phyloP scores from a whole-genome alignment of 2,329 filamentous ascomycete genomes.

The Epichloe sibirici region DNA sequence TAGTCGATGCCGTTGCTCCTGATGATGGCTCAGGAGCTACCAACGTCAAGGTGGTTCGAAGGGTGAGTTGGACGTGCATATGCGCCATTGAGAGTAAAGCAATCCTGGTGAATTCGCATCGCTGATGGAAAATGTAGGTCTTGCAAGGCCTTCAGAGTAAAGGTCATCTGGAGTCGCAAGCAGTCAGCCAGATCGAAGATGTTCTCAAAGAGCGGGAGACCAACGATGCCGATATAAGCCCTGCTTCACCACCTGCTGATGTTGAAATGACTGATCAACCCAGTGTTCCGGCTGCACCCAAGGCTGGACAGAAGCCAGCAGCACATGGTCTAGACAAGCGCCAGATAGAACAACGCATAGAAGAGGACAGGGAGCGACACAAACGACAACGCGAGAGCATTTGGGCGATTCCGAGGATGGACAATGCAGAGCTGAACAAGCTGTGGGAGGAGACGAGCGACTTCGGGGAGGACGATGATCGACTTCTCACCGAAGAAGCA shows the following conservation, averaged over 20 bases:
- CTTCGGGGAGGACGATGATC: constrained; percentile 74
- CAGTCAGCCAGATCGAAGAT: constrained; percentile 68
- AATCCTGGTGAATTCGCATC: background rate
- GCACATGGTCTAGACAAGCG: constrained; percentile 56
- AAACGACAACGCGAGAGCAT: constrained; percentile 85
- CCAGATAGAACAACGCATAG: constrained; percentile 89
- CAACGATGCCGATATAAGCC: constrained; percentile 41
- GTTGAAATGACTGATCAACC: constrained; percentile 29
- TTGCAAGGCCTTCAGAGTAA: constrained; percentile 59
- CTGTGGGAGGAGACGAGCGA: constrained; percentile 83
- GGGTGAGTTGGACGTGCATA: constrained; percentile 35
- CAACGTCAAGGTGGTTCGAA: constrained; percentile 85
- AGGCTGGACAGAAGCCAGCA: constrained; percentile 19
- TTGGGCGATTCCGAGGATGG: constrained; percentile 63
- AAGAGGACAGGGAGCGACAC: constrained; percentile 90
- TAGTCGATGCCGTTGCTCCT: constrained; percentile 86
- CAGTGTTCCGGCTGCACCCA: constrained; percentile 28
- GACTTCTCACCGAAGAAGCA: constrained; percentile 62
- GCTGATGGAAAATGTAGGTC: constrained; percentile 32
- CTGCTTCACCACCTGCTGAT: constrained; percentile 37
- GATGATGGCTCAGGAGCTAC: constrained; percentile 78
- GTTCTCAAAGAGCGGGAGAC: constrained; percentile 70
- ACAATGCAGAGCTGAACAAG: constrained; percentile 61
- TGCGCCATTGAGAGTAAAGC: too few relatives aligned
- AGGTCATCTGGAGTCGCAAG: constrained; percentile 59